A percentile compares a stretch with the other conserved stretches of the same genome.
Evolutionary conservation across 1,284 basidiomycete species (phyloP).

Genomic region (Rhodotorula mucilaginosa): DNA sequence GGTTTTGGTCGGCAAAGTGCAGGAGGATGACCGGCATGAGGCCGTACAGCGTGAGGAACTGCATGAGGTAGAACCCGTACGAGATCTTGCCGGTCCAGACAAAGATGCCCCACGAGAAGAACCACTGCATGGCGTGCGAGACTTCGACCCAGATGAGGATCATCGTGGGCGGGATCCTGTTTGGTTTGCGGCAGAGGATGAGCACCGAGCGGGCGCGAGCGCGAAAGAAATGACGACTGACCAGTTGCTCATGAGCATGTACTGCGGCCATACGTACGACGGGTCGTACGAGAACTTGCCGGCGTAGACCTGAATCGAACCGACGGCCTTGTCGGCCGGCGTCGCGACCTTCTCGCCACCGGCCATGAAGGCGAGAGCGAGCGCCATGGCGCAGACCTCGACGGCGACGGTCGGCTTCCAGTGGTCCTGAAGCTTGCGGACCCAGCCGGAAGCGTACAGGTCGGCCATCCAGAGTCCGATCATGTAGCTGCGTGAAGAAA

Average conservation of each 20-base stretch:
- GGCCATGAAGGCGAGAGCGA: slow-evolving; percentile 46
- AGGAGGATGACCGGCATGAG: slow-evolving; percentile 51
- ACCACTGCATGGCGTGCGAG: slow-evolving; percentile 51
- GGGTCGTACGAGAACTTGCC: slow-evolving; percentile 49
- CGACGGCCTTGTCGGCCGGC: slow-evolving; percentile 46
- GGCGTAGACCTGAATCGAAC: slow-evolving; percentile 47
- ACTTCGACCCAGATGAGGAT: slow-evolving; percentile 50
- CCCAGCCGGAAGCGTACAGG: slow-evolving; percentile 49
- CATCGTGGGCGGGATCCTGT: slow-evolving; percentile 40
- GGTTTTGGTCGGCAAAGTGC: slow-evolving; percentile 44
- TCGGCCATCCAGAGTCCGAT: slow-evolving; percentile 49
- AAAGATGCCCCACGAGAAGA: slow-evolving; percentile 49
- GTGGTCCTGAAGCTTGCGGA: slow-evolving; percentile 50
- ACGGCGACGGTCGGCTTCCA: slow-evolving; percentile 49
- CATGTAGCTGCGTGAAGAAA: slow-evolving; percentile 44
- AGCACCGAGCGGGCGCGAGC: background rate
- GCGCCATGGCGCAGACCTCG: slow-evolving; percentile 47
- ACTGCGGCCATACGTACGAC: slow-evolving; percentile 47
- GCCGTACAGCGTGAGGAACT: slow-evolving; percentile 51
- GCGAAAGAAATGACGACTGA: slow-evolving; percentile 9
- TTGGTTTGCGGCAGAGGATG: background rate
- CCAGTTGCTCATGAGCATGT: slow-evolving; percentile 49
- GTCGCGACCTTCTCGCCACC: slow-evolving; percentile 48
- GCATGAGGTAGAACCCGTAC: slow-evolving; percentile 52
- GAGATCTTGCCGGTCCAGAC: slow-evolving; percentile 51